Evolutionary conservation across 2,329 filamentous ascomycete genomes (phyloP), one percentile per base, ranked within the genome.

Genomic region (Metarhizium robertsii): DNA sequence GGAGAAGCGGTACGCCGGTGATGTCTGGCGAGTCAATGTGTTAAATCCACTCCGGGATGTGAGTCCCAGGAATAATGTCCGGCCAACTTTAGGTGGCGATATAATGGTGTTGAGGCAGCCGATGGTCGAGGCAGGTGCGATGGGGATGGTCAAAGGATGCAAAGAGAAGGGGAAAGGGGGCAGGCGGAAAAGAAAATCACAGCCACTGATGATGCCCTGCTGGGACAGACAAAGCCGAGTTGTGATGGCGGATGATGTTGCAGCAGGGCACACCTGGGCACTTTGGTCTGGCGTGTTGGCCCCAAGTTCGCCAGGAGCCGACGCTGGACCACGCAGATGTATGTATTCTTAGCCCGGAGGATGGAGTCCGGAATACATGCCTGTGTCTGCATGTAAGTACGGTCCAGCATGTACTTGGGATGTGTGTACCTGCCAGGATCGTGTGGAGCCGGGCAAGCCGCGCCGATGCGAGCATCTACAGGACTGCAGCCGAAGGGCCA

Each of bases 191-290:
- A 52, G 42, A 52, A 55, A 50, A 36, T 38, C 50, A 34, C 29
- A 49, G 43, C 40, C 43, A 49, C 40, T 53, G 45, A 8, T 46
- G 53, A 55, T 54, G 53, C 53, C 53, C 32, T 55, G 54, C 55
- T 53, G 50, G 55, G 56, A 51, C 59, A 57, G 53, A 52, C 36
- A 52, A 55, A 32, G 55, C 54, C 58, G 54, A 58, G 40, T 49
- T 51, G 57, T 56, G 54, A 60, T 61, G 60, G 61, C 58, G 54
- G 52, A 60, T 52, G 52, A 61, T 56, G 58, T 62, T 60, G 56
- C 53, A 55, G 56, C 51, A 53, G 53, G 52, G 43, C 50, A 53
- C 34, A 55, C n/a, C 54, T 13, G 57, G 57, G 60, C 58, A 53
- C 48, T 46, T 49, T 55, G 50, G 50, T 52, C 42, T 52, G 54